Conservation (phyloP, 257 asterid species). For the Primulina huaijiensis region DNA sequence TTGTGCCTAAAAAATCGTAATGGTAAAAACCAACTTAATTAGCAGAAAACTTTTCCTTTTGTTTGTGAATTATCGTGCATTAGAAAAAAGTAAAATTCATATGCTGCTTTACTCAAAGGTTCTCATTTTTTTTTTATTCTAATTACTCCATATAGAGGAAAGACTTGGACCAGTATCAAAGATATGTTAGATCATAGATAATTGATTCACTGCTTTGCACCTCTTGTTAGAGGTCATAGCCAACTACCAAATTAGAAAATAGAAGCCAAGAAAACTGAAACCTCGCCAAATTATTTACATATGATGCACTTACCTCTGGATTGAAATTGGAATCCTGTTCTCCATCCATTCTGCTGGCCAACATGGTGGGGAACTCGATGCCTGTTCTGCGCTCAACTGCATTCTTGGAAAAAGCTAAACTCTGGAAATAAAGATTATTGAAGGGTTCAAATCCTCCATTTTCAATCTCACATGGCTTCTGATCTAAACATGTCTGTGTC, state of each 20-base stretch:
- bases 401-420: slow-evolving; percentile 56
- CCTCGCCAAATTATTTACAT: neutral
- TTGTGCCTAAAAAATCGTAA: neutral
- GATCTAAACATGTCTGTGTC: slow-evolving; percentile 47
- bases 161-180: neutral
- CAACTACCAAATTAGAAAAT: neutral
- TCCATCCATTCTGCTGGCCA: slow-evolving; percentile 50
- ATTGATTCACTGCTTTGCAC: neutral
- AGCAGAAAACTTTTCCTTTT: neutral
- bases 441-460: slow-evolving; percentile 48
- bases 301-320: slow-evolving; percentile 59
- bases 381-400: slow-evolving; percentile 85
- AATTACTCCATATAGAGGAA: neutral
- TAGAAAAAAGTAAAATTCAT: neutral
- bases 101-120: neutral
- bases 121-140: neutral
- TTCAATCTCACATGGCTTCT: slow-evolving; percentile 64
- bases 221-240: neutral
- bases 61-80: neutral
- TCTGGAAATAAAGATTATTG: slow-evolving; percentile 46
- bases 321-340: slow-evolving; percentile 50
- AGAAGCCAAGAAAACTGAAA: neutral
- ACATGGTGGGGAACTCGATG: slow-evolving; percentile 78
- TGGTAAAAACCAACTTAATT: neutral
- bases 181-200: neutral